These are phyloP conservation scores for Fusarium humuli DNA, from an alignment of 2,329 filamentous ascomycete genomes.

Conservation along the genomic window DNA sequence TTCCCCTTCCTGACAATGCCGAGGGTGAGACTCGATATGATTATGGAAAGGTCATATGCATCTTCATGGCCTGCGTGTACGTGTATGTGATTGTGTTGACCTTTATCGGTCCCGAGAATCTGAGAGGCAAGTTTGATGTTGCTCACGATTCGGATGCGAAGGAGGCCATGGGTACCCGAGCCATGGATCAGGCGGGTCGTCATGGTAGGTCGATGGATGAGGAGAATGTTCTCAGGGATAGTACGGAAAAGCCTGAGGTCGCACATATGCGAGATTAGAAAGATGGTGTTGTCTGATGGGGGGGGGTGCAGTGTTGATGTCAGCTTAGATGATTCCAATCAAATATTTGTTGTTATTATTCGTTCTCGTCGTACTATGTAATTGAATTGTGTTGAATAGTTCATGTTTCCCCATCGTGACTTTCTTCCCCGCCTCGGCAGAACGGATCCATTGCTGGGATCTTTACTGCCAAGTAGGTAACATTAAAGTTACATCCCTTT, in stretches of 20 bases:
- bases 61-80: slow-evolving; percentile 90
- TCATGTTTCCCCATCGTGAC: not conserved
- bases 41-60: slow-evolving; percentile 87
- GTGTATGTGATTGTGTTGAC: slow-evolving; percentile 71
- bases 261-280: slow-evolving; percentile 19
- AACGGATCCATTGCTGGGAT: slow-evolving; percentile 6
- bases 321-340: not conserved
- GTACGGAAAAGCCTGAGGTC: slow-evolving; percentile 26
- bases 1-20: slow-evolving; percentile 72
- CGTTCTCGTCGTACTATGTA: not conserved
- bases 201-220: slow-evolving; percentile 29
- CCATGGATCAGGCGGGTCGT: slow-evolving; percentile 37
- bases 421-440: slow-evolving; percentile 12
- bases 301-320: not conserved
- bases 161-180: slow-evolving; percentile 58
- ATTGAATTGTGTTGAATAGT: not conserved
- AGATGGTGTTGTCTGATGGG: not conserved
- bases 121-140: slow-evolving; percentile 64
- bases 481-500: not conserved
- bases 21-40: slow-evolving; percentile 67
- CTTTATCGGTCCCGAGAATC: slow-evolving; percentile 69
- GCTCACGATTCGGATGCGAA: slow-evolving; percentile 61
- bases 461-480: not conserved
- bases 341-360: not conserved
- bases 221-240: slow-evolving; percentile 26